Base-by-base conservation (phyloP, 176 grass and related monocot genomes). In the Echinochloa phyllopogon region DNA sequence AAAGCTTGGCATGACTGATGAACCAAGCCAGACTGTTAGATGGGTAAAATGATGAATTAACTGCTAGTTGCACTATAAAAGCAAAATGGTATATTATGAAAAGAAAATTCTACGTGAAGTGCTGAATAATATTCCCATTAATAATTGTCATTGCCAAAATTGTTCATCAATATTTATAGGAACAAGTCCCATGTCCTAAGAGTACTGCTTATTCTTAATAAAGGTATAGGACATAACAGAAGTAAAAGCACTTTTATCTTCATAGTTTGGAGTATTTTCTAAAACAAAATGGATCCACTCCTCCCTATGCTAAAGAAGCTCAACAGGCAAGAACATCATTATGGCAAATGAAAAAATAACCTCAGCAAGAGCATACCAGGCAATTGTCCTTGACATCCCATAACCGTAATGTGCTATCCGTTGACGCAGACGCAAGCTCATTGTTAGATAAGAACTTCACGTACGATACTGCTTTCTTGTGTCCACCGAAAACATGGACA, bases 361-460 rank as follows among this genome's bases (percentile, higher is more conserved):
- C 43, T 65, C 42, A 86, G 74, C 72, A 66, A 75, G 15, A 82
- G 85, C 89, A 80, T 94, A 99, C 97, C n/a, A 78, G 90, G 79
- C 86, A 94, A 83, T 95, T 85, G 57, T 99, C 97, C 76, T 92
- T 99, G 68, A 99, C 97, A 86, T 99, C 97, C 97, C 97, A 99
- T 33, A 99, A 88, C 37, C 97, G 87, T 71, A 99, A 89, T 39
- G 97, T 96, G 86, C 97, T 94, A 86, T 99, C 97, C 1, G 97
- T 99, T 62, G 97, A 99, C 6, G 97, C 97, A 91, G 93, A 96
- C 43, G 97, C 94, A 86, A 99, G 90, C 83, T 96, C 97, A 80
- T 91, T 96, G 11, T 73, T 94, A 18, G 97, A 96, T 75, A 99
- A 75, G 87, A 99, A 99, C 67, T 99, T 99, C 45, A 99, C 97